Evolutionary conservation across 345 rosid species (phyloP), one percentile per base, ranked within the genome.

Genomic region (Gossypium australe): DNA sequence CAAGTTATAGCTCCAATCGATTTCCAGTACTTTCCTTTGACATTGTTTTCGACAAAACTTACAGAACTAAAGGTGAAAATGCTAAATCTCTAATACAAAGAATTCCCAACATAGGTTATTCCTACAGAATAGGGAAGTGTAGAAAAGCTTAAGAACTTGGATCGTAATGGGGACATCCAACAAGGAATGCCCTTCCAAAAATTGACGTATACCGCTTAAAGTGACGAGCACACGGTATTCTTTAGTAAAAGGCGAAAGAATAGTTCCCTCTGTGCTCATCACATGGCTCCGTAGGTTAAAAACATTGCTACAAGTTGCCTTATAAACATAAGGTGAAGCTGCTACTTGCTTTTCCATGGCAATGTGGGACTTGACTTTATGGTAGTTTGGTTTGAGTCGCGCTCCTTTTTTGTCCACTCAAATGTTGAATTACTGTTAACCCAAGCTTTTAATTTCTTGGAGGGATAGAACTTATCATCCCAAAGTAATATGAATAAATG

Each of bases 171-270:
- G 16, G 51, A 29, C 1, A 10, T 4, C n/a, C 69, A 43, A 10
- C 16, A 0, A 43, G 4, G 3, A 68, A 24, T 14, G 49, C 56
- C 72, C 20, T 8, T 48, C 43, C 43, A 68, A 68, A 68, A 68
- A 48, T 68, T 45, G 8, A 43, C 57, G 34, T 48, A 68, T 48
- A 43, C 43, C 72, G 22, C 13, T 48, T n/a, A 4, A n/a, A 38
- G 3, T 63, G 47, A 7, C 13, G 60, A 70, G 53, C 70, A 79
- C 80, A 79, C 76, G 80, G 84, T 79, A 79, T 84, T 84, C 87
- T 84, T 78, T 82, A 81, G 87, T 84, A 82, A 81, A 84, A 82
- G 82, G 86, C 80, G 79, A 81, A 82, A 81, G 87, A 84, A 84
- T 76, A 82, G 65, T 76, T 79, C 81, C 80, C 80, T 77, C 1